These are phyloP conservation scores for Trichoderma polysporum DNA, from an alignment of 2,329 filamentous ascomycete genomes.

Conservation along the genomic window DNA sequence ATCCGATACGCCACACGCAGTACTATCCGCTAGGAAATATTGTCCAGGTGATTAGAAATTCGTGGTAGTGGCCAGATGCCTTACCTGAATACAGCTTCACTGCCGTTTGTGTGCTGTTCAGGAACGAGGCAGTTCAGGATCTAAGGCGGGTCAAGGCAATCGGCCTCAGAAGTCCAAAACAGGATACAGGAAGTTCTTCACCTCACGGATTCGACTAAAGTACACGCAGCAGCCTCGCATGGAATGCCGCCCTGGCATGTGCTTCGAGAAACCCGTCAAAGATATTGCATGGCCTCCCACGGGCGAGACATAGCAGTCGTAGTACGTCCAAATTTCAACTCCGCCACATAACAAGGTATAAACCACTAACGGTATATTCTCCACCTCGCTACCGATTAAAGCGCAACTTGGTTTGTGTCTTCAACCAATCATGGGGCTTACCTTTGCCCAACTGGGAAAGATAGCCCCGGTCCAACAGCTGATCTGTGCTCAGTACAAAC, in stretches of 20 bases:
- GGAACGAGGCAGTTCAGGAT: no score
- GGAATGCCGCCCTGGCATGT: neutral
- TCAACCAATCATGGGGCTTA: neutral
- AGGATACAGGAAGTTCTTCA: neutral
- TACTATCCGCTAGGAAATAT: no score
- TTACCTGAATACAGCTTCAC: no score
- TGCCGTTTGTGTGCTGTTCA: no score
- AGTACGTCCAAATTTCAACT: neutral
- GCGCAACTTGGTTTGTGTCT: neutral
- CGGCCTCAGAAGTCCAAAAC: neutral
- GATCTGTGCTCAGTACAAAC: neutral
- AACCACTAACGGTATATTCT: neutral
- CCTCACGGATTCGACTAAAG: neutral
- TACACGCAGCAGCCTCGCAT: neutral
- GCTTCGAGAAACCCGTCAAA: neutral
- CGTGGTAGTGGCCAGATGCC: no score
- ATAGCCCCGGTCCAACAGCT: neutral
- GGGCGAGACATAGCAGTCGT: neutral
- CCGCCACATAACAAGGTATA: neutral
- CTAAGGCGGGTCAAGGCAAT: no score
- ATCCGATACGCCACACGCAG: no score
- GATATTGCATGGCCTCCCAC: accelerated
- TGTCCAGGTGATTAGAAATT: no score
- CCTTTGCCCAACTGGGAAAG: constrained; percentile 1
- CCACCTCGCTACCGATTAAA: neutral